Evolutionary conservation across 768 basidiomycete species (phyloP).

Genomic region (Naganishia antarctica): DNA sequence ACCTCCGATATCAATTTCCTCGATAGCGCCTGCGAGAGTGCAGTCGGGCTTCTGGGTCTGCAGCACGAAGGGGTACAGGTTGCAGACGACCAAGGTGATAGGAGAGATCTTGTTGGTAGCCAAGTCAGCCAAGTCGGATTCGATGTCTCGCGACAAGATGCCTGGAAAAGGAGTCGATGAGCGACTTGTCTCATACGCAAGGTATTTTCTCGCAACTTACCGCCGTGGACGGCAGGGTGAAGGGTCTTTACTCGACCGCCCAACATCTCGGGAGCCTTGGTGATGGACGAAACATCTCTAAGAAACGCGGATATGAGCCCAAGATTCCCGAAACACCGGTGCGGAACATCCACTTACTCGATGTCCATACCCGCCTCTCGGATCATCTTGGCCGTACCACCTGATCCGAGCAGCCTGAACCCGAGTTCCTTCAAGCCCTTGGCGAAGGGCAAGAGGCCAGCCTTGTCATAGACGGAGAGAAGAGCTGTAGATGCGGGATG

Average conservation of each 20-base stretch:
- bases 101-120: conserved; percentile 76
- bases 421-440: conserved; percentile 73
- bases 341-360: conserved; percentile 58
- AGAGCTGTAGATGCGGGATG: conserved; percentile 55
- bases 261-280: conserved; percentile 97
- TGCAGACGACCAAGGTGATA: conserved; percentile 97
- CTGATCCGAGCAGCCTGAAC: conserved; percentile 84
- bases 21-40: conserved; percentile 85
- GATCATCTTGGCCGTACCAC: conserved; percentile 96
- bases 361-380: conserved; percentile 86
- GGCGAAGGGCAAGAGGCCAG: conserved; percentile 80
- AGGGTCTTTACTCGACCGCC: conserved; percentile 97
- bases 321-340: background rate
- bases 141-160: conserved; percentile 86
- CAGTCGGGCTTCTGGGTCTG: conserved; percentile 76
- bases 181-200: background rate
- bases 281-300: conserved; percentile 95
- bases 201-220: conserved; percentile 52
- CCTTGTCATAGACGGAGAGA: conserved; percentile 94
- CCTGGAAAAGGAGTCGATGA: conserved; percentile 53
- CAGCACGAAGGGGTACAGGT: conserved; percentile 91
- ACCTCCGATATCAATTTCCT: conserved; percentile 98
- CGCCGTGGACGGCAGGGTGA: conserved; percentile 96
- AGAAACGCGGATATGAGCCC: background rate
- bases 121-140: conserved; percentile 83